Conservation (phyloP, 192 early-diverging fungal genomes). For the Entomortierella lignicola region DNA sequence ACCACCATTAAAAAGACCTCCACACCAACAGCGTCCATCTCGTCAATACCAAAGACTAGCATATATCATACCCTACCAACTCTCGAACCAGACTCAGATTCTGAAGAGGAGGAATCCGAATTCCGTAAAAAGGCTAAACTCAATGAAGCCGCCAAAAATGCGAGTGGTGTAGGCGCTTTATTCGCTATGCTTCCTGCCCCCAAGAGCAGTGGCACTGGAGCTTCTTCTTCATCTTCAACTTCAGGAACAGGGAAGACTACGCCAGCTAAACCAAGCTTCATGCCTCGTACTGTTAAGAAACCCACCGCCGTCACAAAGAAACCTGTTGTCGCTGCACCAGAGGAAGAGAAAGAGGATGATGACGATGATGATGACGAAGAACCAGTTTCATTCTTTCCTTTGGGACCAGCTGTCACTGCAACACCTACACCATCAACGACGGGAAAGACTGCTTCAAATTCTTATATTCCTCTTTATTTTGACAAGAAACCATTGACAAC, state of each 20-base stretch:
- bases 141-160: constrained; percentile 13
- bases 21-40: background rate
- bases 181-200: constrained; percentile 50
- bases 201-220: constrained; percentile 13
- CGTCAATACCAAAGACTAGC: constrained; percentile 19
- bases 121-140: constrained; percentile 49
- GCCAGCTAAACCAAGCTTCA: constrained; percentile 29
- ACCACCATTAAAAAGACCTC: background rate
- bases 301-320: constrained; percentile 5
- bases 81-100: constrained; percentile 37
- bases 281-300: constrained; percentile 42
- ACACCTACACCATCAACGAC: background rate
- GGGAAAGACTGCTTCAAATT: constrained; percentile 27
- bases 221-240: background rate
- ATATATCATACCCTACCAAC: constrained; percentile 46
- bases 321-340: background rate
- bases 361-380: constrained; percentile 32
- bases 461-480: constrained; percentile 46
- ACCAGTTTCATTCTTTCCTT: constrained; percentile 42
- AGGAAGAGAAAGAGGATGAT: constrained; percentile 4
- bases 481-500: constrained; percentile 47
- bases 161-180: constrained; percentile 24
- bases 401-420: constrained; percentile 27
- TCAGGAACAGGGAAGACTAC: constrained; percentile 3
- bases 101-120: constrained; percentile 44